Conservation (phyloP, 345 rosid species). For the Eucalyptus regnans region DNA sequence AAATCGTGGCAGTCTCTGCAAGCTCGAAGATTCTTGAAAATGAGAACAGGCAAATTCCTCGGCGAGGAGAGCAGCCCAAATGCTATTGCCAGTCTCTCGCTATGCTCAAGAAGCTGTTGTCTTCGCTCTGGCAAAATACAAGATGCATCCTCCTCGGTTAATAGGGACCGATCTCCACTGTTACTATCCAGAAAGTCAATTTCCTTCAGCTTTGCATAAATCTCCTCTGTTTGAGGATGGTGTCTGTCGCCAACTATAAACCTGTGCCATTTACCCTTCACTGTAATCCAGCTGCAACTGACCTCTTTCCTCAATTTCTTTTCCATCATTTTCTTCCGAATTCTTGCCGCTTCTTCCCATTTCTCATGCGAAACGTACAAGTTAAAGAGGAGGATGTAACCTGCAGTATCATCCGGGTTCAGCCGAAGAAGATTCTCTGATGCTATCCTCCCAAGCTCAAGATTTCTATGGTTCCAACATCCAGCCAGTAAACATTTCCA, state of each 20-base stretch:
- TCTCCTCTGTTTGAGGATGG: slow-evolving; percentile 45
- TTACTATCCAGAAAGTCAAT: slow-evolving; percentile 3
- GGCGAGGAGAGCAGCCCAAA: slow-evolving; percentile 47
- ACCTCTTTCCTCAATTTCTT: slow-evolving; percentile 54
- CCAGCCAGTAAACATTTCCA: slow-evolving; percentile 75
- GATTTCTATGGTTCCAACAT: slow-evolving; percentile 59
- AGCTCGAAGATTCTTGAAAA: slow-evolving; percentile 71
- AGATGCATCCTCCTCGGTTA: slow-evolving; percentile 24
- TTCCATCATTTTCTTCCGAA: slow-evolving; percentile 52
- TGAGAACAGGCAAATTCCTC: slow-evolving; percentile 24
- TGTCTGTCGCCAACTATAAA: slow-evolving; percentile 66
- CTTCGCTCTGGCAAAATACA: slow-evolving; percentile 35
- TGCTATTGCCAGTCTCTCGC: slow-evolving; percentile 74
- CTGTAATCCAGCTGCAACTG: slow-evolving; percentile 68
- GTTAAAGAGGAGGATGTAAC: slow-evolving; percentile 57
- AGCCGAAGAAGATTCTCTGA: slow-evolving; percentile 42
- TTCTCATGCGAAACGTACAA: slow-evolving; percentile 33
- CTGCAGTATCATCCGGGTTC: slow-evolving; percentile 57
- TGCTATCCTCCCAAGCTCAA: slow-evolving; percentile 51
- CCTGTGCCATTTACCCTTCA: slow-evolving; percentile 49
- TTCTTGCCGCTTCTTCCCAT: slow-evolving; percentile 59
- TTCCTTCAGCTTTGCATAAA: slow-evolving; percentile 46
- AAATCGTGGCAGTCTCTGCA: slow-evolving; percentile 71
- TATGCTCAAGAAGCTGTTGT: slow-evolving; percentile 51
- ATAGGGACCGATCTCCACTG: not conserved